Evolutionary conservation across 306 rosid species (phyloP).

Genomic region (Vigna unguiculata): DNA sequence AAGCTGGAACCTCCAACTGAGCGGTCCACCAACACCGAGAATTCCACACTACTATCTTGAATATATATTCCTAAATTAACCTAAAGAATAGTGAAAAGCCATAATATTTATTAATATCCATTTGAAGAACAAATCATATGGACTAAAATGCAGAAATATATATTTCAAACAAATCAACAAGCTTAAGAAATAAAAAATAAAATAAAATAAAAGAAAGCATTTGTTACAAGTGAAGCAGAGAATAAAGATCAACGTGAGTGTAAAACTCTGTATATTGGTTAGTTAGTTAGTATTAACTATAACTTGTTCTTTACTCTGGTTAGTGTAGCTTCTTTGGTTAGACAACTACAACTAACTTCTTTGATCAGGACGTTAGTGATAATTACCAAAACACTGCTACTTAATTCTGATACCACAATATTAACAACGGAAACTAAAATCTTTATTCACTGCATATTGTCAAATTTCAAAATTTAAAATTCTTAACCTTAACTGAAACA

Average conservation of each 20-base stretch:
- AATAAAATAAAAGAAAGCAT: not conserved
- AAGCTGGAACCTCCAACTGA: slow-evolving; percentile 87
- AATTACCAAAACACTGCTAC: too few species aligned
- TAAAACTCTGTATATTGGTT: too few species aligned
- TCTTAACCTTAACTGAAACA: too few species aligned
- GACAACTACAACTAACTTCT: too few species aligned
- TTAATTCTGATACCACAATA: too few species aligned
- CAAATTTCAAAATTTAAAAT: too few species aligned
- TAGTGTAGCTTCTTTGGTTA: too few species aligned
- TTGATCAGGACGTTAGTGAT: too few species aligned
- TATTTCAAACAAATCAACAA: slow-evolving; percentile 33
- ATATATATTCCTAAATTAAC: slow-evolving; percentile 74
- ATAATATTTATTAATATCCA: slow-evolving; percentile 27
- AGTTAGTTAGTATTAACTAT: too few species aligned
- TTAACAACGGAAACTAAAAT: too few species aligned
- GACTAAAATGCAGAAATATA: slow-evolving; percentile 26
- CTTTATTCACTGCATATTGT: too few species aligned
- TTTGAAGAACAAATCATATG: slow-evolving; percentile 17
- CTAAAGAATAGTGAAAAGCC: slow-evolving; percentile 49
- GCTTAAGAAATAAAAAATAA: slow-evolving; percentile 3
- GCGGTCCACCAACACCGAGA: slow-evolving; percentile 81
- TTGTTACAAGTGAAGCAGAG: slow-evolving; percentile 30
- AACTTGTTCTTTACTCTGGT: too few species aligned
- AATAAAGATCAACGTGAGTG: slow-evolving; percentile 7
- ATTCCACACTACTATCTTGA: slow-evolving; percentile 67